phyloP scores from a whole-genome alignment of 2,329 filamentous ascomycete genomes.

The Hortaea werneckii region DNA sequence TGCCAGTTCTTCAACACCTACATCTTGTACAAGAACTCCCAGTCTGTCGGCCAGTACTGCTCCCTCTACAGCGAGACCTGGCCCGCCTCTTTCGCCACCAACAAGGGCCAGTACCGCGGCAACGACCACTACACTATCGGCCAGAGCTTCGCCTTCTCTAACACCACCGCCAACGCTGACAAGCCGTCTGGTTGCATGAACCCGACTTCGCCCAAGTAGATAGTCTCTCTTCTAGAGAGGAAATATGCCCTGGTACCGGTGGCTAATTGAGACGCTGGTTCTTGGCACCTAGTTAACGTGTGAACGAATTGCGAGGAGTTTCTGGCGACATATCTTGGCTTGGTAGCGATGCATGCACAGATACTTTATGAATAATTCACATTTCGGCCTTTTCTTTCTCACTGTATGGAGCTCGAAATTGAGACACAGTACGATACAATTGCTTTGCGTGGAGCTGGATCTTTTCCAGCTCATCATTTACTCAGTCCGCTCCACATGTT shows the following conservation, averaged over 20 bases:
- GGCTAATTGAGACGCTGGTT: not conserved
- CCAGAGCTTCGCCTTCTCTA: constrained; percentile 12
- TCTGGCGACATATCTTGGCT: no score
- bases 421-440: no score
- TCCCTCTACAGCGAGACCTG: constrained; percentile 16
- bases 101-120: constrained; percentile 15
- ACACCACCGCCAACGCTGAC: constrained; percentile 8
- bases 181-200: constrained; percentile 7
- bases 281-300: no score
- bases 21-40: constrained; percentile 18
- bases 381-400: no score
- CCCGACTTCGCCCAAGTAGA: constrained; percentile 2
- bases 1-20: constrained; percentile 28
- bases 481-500: no score
- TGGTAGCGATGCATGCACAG: no score
- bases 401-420: no score
- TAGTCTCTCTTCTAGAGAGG: no score
- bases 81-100: constrained; percentile 15
- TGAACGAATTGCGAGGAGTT: no score
- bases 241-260: not conserved
- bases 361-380: no score
- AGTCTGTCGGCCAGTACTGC: constrained; percentile 20
- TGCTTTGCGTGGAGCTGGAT: no score
- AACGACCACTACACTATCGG: constrained; percentile 14
- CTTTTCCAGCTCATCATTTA: no score